phyloP scores from a whole-genome alignment of 176 grass and related monocot species.

The Hsuehochloa calcarea region DNA sequence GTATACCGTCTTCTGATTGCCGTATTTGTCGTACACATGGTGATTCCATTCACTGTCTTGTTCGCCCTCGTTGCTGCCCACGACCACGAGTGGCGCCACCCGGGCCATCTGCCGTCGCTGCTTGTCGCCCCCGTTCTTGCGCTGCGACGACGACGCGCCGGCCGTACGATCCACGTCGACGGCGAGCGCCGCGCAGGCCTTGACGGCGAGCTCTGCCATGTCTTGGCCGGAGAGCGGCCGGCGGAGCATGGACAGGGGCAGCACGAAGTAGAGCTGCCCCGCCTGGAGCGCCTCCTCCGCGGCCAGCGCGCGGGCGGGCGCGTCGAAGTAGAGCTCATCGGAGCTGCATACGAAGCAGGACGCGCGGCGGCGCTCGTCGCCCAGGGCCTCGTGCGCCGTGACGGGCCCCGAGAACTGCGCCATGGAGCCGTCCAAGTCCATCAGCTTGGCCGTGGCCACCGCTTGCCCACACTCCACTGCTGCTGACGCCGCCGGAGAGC shows the following conservation, averaged over 20 bases:
- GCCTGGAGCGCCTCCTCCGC: slow-evolving; percentile 29
- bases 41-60: background rate
- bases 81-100: slow-evolving; percentile 5
- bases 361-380: background rate
- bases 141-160: background rate
- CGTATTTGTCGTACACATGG: background rate
- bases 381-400: slow-evolving; percentile 44
- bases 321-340: slow-evolving; percentile 60
- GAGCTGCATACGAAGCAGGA: slow-evolving; percentile 60
- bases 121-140: background rate
- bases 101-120: background rate
- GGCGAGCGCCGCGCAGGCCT: slow-evolving; percentile 42
- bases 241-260: slow-evolving; percentile 45
- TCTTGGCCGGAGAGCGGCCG: slow-evolving; percentile 31
- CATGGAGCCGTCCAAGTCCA: slow-evolving; percentile 50
- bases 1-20: background rate
- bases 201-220: slow-evolving; percentile 70
- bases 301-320: slow-evolving; percentile 33
- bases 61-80: background rate
- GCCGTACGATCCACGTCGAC: too few relatives aligned
- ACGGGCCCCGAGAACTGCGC: slow-evolving; percentile 16
- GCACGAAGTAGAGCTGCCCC: slow-evolving; percentile 68
- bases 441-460: slow-evolving; percentile 41
- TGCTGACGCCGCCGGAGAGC: background rate
- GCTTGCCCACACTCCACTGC: background rate